Evolutionary conservation across 768 basidiomycete genomes (phyloP).

Genomic region (Dentipellis fragilis): DNA sequence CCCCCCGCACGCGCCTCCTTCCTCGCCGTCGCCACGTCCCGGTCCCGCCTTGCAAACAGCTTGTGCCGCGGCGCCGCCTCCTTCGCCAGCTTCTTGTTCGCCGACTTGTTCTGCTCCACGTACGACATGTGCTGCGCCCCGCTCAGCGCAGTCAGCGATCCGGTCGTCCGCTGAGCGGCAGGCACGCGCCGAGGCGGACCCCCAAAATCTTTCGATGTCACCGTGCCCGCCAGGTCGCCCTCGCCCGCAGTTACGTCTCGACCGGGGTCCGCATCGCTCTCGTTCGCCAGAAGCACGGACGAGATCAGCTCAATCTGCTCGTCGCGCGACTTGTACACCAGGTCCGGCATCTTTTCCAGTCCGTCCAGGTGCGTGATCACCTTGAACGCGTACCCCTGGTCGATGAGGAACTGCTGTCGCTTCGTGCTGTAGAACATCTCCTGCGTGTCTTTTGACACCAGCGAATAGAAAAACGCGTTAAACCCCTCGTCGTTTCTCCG

Average conservation of each 20-base stretch:
- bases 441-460: slow-evolving; percentile 97
- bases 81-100: slow-evolving; percentile 67
- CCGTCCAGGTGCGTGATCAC: slow-evolving; percentile 98
- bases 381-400: slow-evolving; percentile 99
- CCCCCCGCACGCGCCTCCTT: slow-evolving; percentile 24
- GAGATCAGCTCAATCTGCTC: slow-evolving; percentile 97
- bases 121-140: slow-evolving; percentile 92
- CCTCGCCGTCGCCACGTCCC: slow-evolving; percentile 49
- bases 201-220: slow-evolving; percentile 85
- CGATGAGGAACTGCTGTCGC: slow-evolving; percentile 96
- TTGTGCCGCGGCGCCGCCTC: slow-evolving; percentile 53
- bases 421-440: slow-evolving; percentile 99
- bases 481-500: slow-evolving; percentile 98
- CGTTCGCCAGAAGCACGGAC: slow-evolving; percentile 84
- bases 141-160: slow-evolving; percentile 73
- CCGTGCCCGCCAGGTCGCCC: slow-evolving; percentile 76
- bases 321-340: slow-evolving; percentile 85
- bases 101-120: slow-evolving; percentile 84
- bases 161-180: slow-evolving; percentile 65
- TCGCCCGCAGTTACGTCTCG: slow-evolving; percentile 76
- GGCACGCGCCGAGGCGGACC: slow-evolving; percentile 45
- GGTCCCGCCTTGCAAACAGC: slow-evolving; percentile 75
- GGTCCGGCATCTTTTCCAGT: slow-evolving; percentile 70
- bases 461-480: slow-evolving; percentile 99
- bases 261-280: slow-evolving; percentile 82